Evolutionary conservation across 1,284 basidiomycete genomes (phyloP), one percentile per base, ranked within the genome.

Genomic region (Puccinia horiana): DNA sequence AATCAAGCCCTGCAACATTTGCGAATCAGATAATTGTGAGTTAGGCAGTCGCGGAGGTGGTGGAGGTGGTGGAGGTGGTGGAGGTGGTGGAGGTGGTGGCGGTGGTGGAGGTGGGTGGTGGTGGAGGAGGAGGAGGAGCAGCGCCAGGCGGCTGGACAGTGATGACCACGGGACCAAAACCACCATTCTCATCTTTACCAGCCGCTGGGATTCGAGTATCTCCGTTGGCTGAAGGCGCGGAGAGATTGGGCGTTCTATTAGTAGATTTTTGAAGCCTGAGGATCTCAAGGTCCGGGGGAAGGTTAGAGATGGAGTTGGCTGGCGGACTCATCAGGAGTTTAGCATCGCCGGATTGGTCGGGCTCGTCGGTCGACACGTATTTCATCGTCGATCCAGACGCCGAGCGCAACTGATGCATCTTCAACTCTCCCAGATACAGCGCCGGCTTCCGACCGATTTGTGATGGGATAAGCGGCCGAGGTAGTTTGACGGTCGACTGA

Each of bases 1-100:
- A 32, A 40, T 40, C 54, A 75, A 58, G 42, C 52, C 73, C 35
- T 81, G 81, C 3, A 88, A 86, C 1, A 87, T 85, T 23, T 87
- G 85, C 12, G 86, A 86, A 32, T 87, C 86, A 12, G 87, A 84
- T 23, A 18, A 12, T 4, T 61, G 58, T 35, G 32, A 35, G 26
- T 18, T 29, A 2, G 9, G 85, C 83, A 29, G 85, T 76, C 2
- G 82, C 84, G 44, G 83, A 84, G 18, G 83, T 84, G n/a, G 84
- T 83, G 2, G 84, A 82, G 14, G 86, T 83, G 1, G 85, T 83
- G 12, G 84, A 76, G 29, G 84, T 63, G 14, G 83, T 37, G 54
- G 84, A 56, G 42, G 83, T 73, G 42, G 84, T 69, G 6, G 88
- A 86, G 2, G 87, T 84, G 26, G 87, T 85, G 18, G 86, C 86